A percentile compares a stretch with the other conserved stretches of the same genome.
Evolutionary conservation across 2,329 filamentous ascomycete species (phyloP).

Genomic region (Aspergillus jensenii): DNA sequence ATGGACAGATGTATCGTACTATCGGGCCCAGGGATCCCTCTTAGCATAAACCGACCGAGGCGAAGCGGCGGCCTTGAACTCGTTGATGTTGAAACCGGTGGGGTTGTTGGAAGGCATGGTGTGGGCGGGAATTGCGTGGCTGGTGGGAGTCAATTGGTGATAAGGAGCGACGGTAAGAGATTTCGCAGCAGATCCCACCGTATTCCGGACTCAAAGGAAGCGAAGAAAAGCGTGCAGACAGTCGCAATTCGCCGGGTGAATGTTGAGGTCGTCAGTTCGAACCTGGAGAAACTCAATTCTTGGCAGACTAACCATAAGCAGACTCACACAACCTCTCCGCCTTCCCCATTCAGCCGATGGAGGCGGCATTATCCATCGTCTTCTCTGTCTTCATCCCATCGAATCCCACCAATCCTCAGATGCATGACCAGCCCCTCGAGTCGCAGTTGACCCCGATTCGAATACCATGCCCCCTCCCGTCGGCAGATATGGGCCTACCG

Average conservation of each 20-base stretch:
- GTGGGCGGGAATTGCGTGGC: constrained; percentile 23
- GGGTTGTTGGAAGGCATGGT: constrained; percentile 63
- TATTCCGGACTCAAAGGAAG: constrained; percentile 15
- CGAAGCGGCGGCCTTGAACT: constrained; percentile 71
- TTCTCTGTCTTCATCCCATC: constrained; percentile 13
- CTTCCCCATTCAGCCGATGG: constrained; percentile 18
- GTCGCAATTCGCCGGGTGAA: not conserved
- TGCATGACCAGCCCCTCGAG: constrained; percentile 17
- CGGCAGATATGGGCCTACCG: constrained; percentile 58
- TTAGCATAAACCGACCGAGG: constrained; percentile 50
- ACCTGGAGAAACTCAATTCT: constrained; percentile 19
- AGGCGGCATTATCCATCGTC: constrained; percentile 7
- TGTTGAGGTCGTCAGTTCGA: constrained; percentile 22
- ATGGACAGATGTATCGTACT: constrained; percentile 44
- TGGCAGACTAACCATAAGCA: constrained; percentile 36
- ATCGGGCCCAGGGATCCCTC: constrained; percentile 63
- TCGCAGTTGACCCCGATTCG: constrained; percentile 6
- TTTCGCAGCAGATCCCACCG: constrained; percentile 12
- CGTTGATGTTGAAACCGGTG: constrained; percentile 87
- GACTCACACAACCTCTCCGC: constrained; percentile 25
- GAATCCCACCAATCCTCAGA: constrained; percentile 16
- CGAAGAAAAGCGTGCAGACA: not conserved
- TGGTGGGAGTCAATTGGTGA: constrained; percentile 1
- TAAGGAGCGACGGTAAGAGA: constrained; percentile 13
- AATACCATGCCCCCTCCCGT: constrained; percentile 58